Conservation (phyloP, 345 rosid species). For the Moricandia arvensis region DNA sequence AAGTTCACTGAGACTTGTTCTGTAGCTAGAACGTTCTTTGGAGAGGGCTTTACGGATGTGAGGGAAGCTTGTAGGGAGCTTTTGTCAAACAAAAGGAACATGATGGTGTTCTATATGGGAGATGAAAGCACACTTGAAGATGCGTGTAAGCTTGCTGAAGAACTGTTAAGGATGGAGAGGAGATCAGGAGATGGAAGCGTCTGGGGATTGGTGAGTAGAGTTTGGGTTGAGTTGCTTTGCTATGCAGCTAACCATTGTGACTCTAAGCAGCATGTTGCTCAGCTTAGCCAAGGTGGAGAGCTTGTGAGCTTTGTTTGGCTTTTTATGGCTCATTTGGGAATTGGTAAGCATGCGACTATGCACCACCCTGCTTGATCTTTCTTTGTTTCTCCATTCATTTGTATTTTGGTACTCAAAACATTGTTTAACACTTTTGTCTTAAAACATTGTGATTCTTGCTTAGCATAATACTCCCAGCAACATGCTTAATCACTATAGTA, state of each 20-base stretch:
- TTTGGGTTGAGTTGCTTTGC: conserved; percentile 11
- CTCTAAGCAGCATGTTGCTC: neutral
- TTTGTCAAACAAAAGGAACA: neutral
- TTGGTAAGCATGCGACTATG: neutral
- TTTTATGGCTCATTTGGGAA: neutral
- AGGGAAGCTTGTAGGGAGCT: neutral
- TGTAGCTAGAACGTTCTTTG: neutral
- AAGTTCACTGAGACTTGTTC: neutral
- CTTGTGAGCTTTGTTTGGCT: neutral
- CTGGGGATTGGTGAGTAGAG: neutral
- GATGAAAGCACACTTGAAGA: neutral
- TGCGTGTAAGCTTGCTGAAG: neutral
- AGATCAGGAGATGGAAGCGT: neutral
- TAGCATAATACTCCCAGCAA: too few species aligned
- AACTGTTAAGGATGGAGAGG: neutral
- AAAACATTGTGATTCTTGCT: too few species aligned
- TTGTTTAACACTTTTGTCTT: neutral
- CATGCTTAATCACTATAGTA: too few species aligned
- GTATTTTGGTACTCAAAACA: neutral
- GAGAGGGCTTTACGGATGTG: neutral
- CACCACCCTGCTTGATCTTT: neutral
- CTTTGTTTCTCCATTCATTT: neutral
- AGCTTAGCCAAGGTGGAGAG: neutral
- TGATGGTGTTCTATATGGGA: neutral
- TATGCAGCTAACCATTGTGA: neutral